Base-by-base conservation (phyloP, 2,329 filamentous ascomycete genomes). In the Tolypocladium tundrense region DNA sequence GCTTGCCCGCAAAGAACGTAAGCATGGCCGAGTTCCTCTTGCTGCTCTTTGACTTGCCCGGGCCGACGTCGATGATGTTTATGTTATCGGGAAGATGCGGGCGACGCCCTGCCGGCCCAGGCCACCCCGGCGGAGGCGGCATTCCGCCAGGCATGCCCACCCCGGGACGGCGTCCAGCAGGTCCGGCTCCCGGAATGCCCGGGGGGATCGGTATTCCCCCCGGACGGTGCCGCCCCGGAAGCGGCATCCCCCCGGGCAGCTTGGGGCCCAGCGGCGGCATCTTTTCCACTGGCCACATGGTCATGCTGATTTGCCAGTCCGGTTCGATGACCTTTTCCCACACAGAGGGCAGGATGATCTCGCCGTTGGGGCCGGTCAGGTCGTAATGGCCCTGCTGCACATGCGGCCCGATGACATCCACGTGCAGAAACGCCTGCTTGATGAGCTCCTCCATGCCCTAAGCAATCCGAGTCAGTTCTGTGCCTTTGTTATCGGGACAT, bases 401-500 rank as follows among this genome's bases (percentile, higher is more conserved):
- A 64, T 91, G 87, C 19, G 85, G 86, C 1, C 88, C 88, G 57
- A 93, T 85, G 14, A 86, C 77, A 54, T 91, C 88, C 54, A 94
- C 86, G 64, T 92, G 88, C 24, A 88, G 70, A 68, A 94, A 94
- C 21, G 90, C 90, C 74, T 93, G 89, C 67, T 88, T 88, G 69
- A 94, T 93, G 42, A 94, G 80, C 53, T 90, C 87, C 70, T 93
- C 88, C 88, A 94, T 93, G 21, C 88, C 88, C 88, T 92, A 64
- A 21, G 59, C 33, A 53, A 52, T 39, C 14, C 14, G 19, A 35
- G 59, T 64, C 33, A 65, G 62, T 35, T 16, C 7, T 24, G 19
- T 19, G 35, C 51, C 19, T 39, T 13, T 21, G 13, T 3, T 3
- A 24, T 16, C 9, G 5, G 43, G 33, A 13, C 9, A 27, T 19